A percentile compares a stretch with the other conserved stretches of the same genome.
Conservation (phyloP, 192 early-diverging fungal species). For the Lunasporangiospora selenospora region DNA sequence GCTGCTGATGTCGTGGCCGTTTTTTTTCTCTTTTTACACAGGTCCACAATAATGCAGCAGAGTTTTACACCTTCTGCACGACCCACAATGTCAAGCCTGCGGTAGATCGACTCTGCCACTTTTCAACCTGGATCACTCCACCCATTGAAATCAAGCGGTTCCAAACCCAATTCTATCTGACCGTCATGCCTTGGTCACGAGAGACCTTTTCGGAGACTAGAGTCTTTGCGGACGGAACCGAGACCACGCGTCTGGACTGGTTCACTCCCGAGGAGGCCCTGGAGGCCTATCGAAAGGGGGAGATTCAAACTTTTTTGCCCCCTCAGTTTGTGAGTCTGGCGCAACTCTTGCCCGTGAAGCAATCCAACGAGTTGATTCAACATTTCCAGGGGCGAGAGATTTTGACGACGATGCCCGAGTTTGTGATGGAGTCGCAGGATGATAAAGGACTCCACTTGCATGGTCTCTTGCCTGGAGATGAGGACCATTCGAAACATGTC, state of each 20-base stretch:
- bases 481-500: constrained; percentile 38
- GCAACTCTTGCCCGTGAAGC: constrained; percentile 51
- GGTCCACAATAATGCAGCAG: constrained; percentile 53
- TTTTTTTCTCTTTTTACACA: too few species aligned
- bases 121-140: constrained; percentile 75
- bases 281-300: constrained; percentile 48
- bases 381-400: constrained; percentile 22
- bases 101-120: constrained; percentile 57
- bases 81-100: constrained; percentile 52
- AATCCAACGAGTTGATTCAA: constrained; percentile 55
- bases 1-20: too few species aligned
- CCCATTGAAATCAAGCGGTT: constrained; percentile 61
- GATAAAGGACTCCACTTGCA: constrained; percentile 21
- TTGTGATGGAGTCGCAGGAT: constrained; percentile 37
- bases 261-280: constrained; percentile 66
- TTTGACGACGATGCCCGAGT: constrained; percentile 43
- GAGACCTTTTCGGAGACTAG: constrained; percentile 30
- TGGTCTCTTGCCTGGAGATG: constrained; percentile 53
- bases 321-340: constrained; percentile 71
- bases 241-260: constrained; percentile 72
- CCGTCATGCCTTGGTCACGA: constrained; percentile 55
- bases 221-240: constrained; percentile 60
- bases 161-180: constrained; percentile 72
- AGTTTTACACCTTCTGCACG: constrained; percentile 59
- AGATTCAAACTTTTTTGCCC: constrained; percentile 61